Base-by-base conservation (phyloP, 768 basidiomycete species). In the Hypsizygus marmoreus region DNA sequence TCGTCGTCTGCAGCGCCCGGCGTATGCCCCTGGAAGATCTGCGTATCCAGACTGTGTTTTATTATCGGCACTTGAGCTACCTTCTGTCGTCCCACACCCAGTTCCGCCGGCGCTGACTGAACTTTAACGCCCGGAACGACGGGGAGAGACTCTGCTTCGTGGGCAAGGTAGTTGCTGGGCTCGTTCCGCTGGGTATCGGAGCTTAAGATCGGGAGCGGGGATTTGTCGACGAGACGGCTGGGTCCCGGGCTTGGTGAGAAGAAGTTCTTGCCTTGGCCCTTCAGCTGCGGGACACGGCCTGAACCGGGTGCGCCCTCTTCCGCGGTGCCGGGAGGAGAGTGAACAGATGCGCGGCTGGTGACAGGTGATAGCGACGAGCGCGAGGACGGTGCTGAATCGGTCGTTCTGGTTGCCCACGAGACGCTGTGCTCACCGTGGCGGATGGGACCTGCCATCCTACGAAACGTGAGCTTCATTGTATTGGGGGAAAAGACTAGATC, bases 401-500 rank as follows among this genome's bases (percentile, higher is more conserved):
- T 20, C 11, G 64, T 58, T 25, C 76, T 64, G 3, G 76, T 67
- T 5, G 82, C 78, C 87, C 86, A 89, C 7, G 77, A 67, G 4
- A 88, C 68, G 10, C 61, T 65, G 11, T 71, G 68, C 43, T 80
- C 76, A 4, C 75, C 74, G 24, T 65, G 73, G 8, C 71, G 67
- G 26, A 92, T 75, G 7, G 81, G 77, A 5, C 88, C 80, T 7
- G 73, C 65, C 91, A 93, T 92, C 59, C 89, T 89, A 57, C 29
- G 1, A 9, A 22, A 33, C 16, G 42, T 32, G 25, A 59, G 30
- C 31, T 39, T 51, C 4, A 47, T 43, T 40, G 19, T 17, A 43
- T 38, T 26, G 26, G 10, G n/a, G n/a, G n/a, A n/a, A n/a, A n/a
- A n/a, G 26, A 13, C 12, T 30, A 14, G n/a, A 34, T 12, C 8